Evolutionary conservation across 2,329 filamentous ascomycete genomes (phyloP).

Genomic region (Phaeosphaeriaceae sp.): DNA sequence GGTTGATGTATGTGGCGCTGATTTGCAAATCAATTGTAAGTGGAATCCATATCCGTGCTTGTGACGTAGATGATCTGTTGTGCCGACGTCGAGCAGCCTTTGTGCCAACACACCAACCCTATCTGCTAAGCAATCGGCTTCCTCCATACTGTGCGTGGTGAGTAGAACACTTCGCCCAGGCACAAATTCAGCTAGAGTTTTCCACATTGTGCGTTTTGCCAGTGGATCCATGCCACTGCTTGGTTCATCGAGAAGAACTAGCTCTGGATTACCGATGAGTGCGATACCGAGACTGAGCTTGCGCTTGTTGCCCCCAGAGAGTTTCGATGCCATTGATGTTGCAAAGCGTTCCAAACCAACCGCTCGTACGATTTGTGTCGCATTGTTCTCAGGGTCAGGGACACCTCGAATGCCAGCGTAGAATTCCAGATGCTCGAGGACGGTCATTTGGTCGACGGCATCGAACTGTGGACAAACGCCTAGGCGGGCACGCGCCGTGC

Average conservation of each 20-base stretch:
- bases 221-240: constrained; percentile 85
- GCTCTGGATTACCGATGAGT: constrained; percentile 84
- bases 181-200: constrained; percentile 72
- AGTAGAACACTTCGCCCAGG: constrained; percentile 76
- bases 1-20: constrained; percentile 72
- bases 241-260: constrained; percentile 85
- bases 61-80: constrained; percentile 64
- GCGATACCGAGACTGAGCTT: constrained; percentile 87
- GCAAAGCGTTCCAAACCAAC: constrained; percentile 75
- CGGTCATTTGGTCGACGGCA: constrained; percentile 87
- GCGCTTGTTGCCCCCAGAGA: constrained; percentile 87
- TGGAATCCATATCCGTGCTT: constrained; percentile 78
- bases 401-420: constrained; percentile 84
- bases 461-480: constrained; percentile 79
- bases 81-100: constrained; percentile 73
- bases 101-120: constrained; percentile 82
- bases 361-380: constrained; percentile 73
- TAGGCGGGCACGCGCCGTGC: constrained; percentile 72
- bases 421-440: constrained; percentile 80
- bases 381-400: constrained; percentile 74
- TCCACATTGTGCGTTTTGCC: constrained; percentile 89
- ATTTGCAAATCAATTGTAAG: constrained; percentile 75
- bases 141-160: constrained; percentile 92
- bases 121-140: constrained; percentile 82
- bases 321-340: constrained; percentile 72